Base-by-base conservation (phyloP, 1,284 basidiomycete species). In the Boletus smithii region DNA sequence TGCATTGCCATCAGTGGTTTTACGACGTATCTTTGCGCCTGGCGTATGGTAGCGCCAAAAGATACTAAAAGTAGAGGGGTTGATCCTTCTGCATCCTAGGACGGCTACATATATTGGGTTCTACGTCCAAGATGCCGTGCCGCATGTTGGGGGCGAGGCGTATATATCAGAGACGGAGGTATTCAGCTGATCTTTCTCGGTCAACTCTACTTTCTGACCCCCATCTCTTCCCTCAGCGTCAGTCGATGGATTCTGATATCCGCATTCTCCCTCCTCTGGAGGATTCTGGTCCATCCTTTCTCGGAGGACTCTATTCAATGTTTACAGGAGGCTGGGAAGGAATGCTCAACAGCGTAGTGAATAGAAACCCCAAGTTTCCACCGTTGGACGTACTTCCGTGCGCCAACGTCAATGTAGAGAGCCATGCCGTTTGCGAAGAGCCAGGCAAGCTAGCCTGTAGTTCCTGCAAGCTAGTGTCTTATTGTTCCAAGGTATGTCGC, bases 391-490 rank as follows among this genome's bases (percentile, higher is more conserved):
- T 60, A 33, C 58, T 62, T 17, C 60, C 57, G 5, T 66, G 60
- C 26, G 60, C 60, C 22, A 64, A 65, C 23, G 41, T 61, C 35
- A 46, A 59, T 22, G 52, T 52, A 10, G 46, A 51, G 1, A 48
- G 35, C 7, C 35, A 50, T 27, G 24, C 29, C 14, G 50, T 33
- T 35, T 72, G 71, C 46, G 26, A 49, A 4, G 58, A 63, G 2
- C 53, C 53, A 1, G 70, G 69, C 2, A 64, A 53, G 5, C 43
- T 55, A 49, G 54, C 63, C 6, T 73, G 72, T 46, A 51, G 61
- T 32, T 53, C 49, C 10, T 73, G 71, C 44, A 69, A 51, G 44
- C 53, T 73, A 4, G 71, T 72, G 0, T 69, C 69, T 6, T 73
- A 73, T 45, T 73, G 71, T 51, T 73, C 71, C 8, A 66, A 68